phyloP scores from a whole-genome alignment of 2,329 filamentous ascomycete species.

The Nannizziopsis arthrosporioides region DNA sequence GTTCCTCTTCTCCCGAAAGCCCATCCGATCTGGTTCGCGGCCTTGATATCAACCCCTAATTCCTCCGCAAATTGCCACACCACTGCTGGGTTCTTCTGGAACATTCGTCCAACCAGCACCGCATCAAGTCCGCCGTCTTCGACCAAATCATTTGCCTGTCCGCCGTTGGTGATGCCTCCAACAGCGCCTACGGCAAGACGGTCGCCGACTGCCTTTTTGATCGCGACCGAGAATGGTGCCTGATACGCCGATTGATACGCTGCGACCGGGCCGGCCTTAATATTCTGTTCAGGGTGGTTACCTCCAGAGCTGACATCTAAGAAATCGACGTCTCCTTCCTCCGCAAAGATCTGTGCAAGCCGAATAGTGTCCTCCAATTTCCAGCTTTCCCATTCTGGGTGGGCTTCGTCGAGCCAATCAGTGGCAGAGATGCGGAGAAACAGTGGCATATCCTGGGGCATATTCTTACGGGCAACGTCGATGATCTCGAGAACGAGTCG shows the following conservation, averaged over 20 bases:
- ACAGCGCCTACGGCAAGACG: constrained; percentile 62
- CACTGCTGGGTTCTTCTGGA: constrained; percentile 70
- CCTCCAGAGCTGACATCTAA: constrained; percentile 73
- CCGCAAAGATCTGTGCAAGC: constrained; percentile 56
- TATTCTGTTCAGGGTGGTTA: constrained; percentile 43
- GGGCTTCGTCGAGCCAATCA: constrained; percentile 59
- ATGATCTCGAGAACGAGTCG: constrained; percentile 57
- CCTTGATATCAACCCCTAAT: constrained; percentile 57
- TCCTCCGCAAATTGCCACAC: constrained; percentile 62
- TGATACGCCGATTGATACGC: constrained; percentile 67
- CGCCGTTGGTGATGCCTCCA: constrained; percentile 58
- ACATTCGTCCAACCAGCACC: constrained; percentile 62
- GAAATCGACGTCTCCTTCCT: constrained; percentile 59
- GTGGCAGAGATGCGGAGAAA: constrained; percentile 63
- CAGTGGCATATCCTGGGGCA: constrained; percentile 58
- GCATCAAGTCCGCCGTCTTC: constrained; percentile 50
- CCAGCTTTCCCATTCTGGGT: constrained; percentile 51
- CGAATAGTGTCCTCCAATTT: constrained; percentile 51
- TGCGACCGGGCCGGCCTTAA: constrained; percentile 35
- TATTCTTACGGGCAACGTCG: constrained; percentile 48
- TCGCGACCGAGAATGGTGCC: constrained; percentile 56
- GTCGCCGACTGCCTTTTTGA: constrained; percentile 63
- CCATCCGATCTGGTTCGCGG: constrained; percentile 61
- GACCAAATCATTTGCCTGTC: constrained; percentile 53
- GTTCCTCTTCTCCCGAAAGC: constrained; percentile 40